These are phyloP conservation scores for Dothiorella sarmentorum DNA, from an alignment of 2,329 filamentous ascomycete genomes.

Conservation along the genomic window DNA sequence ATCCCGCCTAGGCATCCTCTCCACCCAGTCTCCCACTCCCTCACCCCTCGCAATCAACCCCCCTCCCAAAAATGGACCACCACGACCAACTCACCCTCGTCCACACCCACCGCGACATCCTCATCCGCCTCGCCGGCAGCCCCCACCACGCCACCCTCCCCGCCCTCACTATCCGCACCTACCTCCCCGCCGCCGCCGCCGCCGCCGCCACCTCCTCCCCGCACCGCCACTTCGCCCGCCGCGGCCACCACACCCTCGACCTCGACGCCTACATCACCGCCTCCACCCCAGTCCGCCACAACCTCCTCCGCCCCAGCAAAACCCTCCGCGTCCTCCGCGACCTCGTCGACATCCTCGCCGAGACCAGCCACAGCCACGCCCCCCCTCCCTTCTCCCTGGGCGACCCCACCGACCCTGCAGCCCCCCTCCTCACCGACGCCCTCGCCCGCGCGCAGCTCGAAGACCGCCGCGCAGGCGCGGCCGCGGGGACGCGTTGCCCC, in stretches of 20 bases:
- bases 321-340: not conserved
- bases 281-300: not conserved
- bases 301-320: not conserved
- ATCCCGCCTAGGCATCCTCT: too few relatives aligned
- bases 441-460: not conserved
- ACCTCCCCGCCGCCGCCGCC: not conserved
- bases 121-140: not conserved
- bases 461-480: not conserved
- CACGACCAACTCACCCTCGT: not conserved
- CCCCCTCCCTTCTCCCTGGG: too few relatives aligned
- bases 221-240: not conserved
- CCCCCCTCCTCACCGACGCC: not conserved
- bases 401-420: not conserved
- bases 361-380: not conserved
- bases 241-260: slow-evolving; percentile 3
- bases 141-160: not conserved
- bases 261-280: not conserved
- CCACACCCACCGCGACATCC: slow-evolving; percentile 3
- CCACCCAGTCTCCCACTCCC: too few relatives aligned
- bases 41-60: too few relatives aligned
- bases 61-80: not conserved
- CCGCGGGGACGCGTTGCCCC: not conserved
- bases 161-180: not conserved
- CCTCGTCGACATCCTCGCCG: slow-evolving; percentile 4
- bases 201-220: not conserved